These are phyloP conservation scores for Urostyla sp. DNA, from an alignment of 73 alveolate species.

Conservation along the genomic window DNA sequence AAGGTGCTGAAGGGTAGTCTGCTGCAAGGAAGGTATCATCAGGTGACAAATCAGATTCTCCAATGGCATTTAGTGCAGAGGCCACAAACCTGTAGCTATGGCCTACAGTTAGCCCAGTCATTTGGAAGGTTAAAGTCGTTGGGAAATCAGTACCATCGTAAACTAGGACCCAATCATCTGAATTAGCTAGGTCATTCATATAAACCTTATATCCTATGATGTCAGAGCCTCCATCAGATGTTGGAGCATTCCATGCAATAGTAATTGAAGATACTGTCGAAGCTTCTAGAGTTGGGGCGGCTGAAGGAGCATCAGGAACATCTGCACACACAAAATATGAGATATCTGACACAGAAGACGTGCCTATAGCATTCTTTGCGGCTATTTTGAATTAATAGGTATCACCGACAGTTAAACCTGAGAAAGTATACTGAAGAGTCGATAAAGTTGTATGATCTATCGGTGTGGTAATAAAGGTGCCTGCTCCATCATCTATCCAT, in stretches of 20 bases:
- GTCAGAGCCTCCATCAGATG: slow-evolving; percentile 49
- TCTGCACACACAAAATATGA: slow-evolving; percentile 49
- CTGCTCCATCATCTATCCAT: slow-evolving; percentile 72
- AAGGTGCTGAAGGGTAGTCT: slow-evolving; percentile 69
- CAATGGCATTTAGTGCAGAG: slow-evolving; percentile 61
- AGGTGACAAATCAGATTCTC: slow-evolving; percentile 43
- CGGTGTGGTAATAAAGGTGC: slow-evolving; percentile 31
- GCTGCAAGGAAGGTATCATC: slow-evolving; percentile 54
- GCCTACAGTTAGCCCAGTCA: slow-evolving; percentile 44
- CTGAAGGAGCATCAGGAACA: slow-evolving; percentile 60
- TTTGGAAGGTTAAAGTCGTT: slow-evolving; percentile 21
- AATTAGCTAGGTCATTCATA: slow-evolving; percentile 53
- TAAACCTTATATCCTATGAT: slow-evolving; percentile 67
- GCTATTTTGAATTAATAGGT: slow-evolving; percentile 64
- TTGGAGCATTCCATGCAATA: slow-evolving; percentile 66
- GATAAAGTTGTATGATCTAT: slow-evolving; percentile 15
- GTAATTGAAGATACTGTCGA: slow-evolving; percentile 60
- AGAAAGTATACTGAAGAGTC: slow-evolving; percentile 42
- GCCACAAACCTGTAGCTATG: slow-evolving; percentile 51
- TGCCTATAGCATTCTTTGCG: slow-evolving; percentile 70
- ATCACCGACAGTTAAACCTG: slow-evolving; percentile 56
- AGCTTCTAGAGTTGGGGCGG: slow-evolving; percentile 34
- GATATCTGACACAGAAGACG: slow-evolving; percentile 49
- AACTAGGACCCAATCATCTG: slow-evolving; percentile 32
- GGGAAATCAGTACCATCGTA: slow-evolving; percentile 66